Conservation (phyloP, 805 yeast species). For the Millerago galiae region DNA sequence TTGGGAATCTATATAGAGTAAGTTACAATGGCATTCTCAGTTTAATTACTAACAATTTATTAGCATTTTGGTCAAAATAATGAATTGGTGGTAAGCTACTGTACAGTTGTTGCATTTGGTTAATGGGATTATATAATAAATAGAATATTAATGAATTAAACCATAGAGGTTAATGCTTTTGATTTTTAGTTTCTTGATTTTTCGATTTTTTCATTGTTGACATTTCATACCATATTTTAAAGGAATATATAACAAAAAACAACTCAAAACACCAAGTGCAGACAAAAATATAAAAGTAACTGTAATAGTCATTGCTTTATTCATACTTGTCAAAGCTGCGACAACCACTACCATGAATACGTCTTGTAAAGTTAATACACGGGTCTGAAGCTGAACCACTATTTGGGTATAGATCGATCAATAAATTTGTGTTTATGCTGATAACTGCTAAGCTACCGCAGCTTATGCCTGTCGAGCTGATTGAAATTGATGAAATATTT, state of each 20-base stretch:
- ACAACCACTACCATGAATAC: slow-evolving; percentile 57
- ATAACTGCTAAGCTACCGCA: slow-evolving; percentile 52
- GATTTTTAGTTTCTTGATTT: background rate
- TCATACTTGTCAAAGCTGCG: slow-evolving; percentile 63
- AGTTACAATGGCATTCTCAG: background rate
- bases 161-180: background rate
- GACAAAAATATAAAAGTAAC: slow-evolving; percentile 75
- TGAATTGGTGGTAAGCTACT: slow-evolving; percentile 39
- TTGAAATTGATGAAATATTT: slow-evolving; percentile 36
- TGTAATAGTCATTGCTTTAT: slow-evolving; percentile 50
- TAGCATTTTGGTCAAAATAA: slow-evolving; percentile 30
- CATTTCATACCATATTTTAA: slow-evolving; percentile 27
- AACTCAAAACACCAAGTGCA: slow-evolving; percentile 32
- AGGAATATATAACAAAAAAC: slow-evolving; percentile 22
- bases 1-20: slow-evolving; percentile 29
- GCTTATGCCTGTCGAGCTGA: slow-evolving; percentile 52
- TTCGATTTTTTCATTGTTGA: slow-evolving; percentile 17
- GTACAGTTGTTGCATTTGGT: slow-evolving; percentile 42
- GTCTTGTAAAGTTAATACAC: slow-evolving; percentile 63
- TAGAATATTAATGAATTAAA: no score
- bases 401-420: slow-evolving; percentile 72
- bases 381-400: slow-evolving; percentile 71
- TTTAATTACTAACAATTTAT: background rate
- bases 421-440: slow-evolving; percentile 53
- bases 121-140: slow-evolving; percentile 9